Conservation (phyloP, 2,329 filamentous ascomycete genomes). For the Diaporthe amygdali region DNA sequence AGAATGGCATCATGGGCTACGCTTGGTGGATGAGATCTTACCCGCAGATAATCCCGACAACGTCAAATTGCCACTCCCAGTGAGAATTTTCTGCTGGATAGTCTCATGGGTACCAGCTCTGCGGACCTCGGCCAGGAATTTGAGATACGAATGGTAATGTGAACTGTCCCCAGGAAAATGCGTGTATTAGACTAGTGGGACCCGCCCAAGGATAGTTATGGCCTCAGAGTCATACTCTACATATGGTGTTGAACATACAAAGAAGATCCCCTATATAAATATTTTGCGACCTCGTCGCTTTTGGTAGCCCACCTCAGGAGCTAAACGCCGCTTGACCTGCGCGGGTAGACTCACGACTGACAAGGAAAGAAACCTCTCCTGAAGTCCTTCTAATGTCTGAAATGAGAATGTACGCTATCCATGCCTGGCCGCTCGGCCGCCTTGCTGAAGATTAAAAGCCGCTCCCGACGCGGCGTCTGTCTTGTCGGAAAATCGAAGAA, state of each 20-base stretch:
- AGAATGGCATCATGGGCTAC: not conserved
- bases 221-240: not conserved
- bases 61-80: not conserved
- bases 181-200: not conserved
- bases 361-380: not conserved
- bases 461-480: not conserved
- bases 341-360: not conserved
- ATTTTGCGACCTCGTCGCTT: not conserved
- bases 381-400: not conserved
- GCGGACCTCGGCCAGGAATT: not conserved
- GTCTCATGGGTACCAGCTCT: conserved; percentile 14
- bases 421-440: not conserved
- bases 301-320: not conserved
- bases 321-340: not conserved
- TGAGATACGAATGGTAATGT: conserved; percentile 22
- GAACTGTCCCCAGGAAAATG: not conserved
- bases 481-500: not conserved
- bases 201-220: not conserved
- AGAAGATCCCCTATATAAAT: not conserved
- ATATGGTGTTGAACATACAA: not conserved
- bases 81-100: not conserved
- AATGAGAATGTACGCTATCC: not conserved
- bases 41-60: conserved; percentile 1
- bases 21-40: conserved; percentile 2
- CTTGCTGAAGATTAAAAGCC: not conserved